A percentile compares a stretch with the other conserved stretches of the same genome.
Conservation (phyloP, 805 yeast species). For the Ogataea degrootiae region DNA sequence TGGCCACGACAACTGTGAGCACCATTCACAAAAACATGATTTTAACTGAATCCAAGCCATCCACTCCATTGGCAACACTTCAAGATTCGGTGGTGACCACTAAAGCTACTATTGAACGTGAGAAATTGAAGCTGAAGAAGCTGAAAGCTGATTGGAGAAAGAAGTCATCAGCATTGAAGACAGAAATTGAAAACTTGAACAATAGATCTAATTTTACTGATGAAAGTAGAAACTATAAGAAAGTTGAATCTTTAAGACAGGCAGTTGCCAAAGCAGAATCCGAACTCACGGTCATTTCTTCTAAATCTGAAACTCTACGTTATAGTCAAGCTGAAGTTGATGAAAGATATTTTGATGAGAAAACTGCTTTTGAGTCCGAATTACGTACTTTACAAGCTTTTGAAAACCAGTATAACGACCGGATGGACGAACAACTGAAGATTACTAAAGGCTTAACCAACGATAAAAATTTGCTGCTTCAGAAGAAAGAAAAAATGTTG, state of each 20-base stretch:
- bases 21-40: constrained; percentile 30
- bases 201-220: constrained; percentile 42
- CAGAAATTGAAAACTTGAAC: constrained; percentile 53
- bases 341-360: constrained; percentile 34
- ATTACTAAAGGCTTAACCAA: constrained; percentile 21
- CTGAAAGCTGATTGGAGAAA: constrained; percentile 55
- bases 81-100: constrained; percentile 64
- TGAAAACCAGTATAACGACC: constrained; percentile 26
- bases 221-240: constrained; percentile 53
- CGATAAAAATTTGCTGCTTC: constrained; percentile 26
- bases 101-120: constrained; percentile 52
- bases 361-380: constrained; percentile 34
- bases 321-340: constrained; percentile 35
- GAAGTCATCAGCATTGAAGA: constrained; percentile 42
- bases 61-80: constrained; percentile 57
- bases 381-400: constrained; percentile 28
- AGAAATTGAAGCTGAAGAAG: constrained; percentile 52
- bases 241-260: constrained; percentile 46
- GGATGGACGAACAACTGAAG: constrained; percentile 18
- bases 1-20: constrained; percentile 31
- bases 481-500: constrained; percentile 31
- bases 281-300: constrained; percentile 32
- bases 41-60: constrained; percentile 30
- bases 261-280: constrained; percentile 37
- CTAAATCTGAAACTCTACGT: constrained; percentile 30